Evolutionary conservation across 192 early-diverging fungal genomes (phyloP).

Genomic region (Backusella sp.): DNA sequence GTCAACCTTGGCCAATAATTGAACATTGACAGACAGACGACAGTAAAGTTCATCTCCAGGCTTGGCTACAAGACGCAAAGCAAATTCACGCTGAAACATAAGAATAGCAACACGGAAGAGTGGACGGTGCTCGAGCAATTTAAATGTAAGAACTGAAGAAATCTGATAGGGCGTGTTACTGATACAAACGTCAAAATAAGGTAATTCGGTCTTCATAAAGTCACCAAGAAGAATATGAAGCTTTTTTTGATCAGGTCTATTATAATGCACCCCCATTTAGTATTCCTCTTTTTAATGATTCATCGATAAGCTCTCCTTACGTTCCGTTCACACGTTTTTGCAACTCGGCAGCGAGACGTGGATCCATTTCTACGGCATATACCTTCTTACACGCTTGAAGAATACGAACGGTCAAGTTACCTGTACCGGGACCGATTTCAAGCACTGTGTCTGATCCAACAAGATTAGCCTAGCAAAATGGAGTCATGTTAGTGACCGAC

Average conservation of each 20-base stretch:
- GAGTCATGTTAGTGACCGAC: not conserved
- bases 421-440: conserved; percentile 98
- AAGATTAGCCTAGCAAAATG: conserved; percentile 42
- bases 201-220: conserved; percentile 94
- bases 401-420: conserved; percentile 96
- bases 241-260: conserved; percentile 72
- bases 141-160: conserved; percentile 93
- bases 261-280: not conserved
- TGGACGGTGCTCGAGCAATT: conserved; percentile 93
- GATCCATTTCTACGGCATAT: conserved; percentile 95
- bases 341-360: conserved; percentile 93
- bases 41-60: conserved; percentile 93
- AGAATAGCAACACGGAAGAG: conserved; percentile 85
- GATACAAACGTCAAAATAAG: conserved; percentile 98
- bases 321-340: conserved; percentile 96
- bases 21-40: conserved; percentile 90
- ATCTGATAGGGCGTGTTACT: conserved; percentile 99
- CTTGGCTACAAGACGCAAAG: conserved; percentile 89
- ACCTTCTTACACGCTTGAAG: conserved; percentile 92
- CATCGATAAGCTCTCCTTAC: conserved; percentile 38
- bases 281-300: not conserved
- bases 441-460: conserved; percentile 72
- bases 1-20: conserved; percentile 90
- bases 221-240: conserved; percentile 97
- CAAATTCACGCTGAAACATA: conserved; percentile 99